These are phyloP conservation scores for Rhipidocladum racemiflorum DNA, from an alignment of 176 grass and related monocot genomes.

Conservation along the genomic window DNA sequence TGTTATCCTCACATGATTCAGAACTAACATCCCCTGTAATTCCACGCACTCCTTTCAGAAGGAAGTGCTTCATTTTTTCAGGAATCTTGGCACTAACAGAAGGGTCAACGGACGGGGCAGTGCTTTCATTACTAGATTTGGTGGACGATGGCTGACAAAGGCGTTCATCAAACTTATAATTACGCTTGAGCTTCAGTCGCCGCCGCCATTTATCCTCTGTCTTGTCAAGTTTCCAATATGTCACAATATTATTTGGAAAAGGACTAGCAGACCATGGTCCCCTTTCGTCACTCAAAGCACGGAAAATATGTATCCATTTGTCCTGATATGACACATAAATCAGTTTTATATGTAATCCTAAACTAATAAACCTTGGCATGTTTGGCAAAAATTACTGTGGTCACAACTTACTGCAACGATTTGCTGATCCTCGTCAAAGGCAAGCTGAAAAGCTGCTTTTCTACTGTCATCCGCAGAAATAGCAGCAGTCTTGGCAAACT, in stretches of 20 bases:
- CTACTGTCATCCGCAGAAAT: slow-evolving; percentile 75
- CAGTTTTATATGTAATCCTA: neutral
- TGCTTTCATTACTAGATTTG: slow-evolving; percentile 49
- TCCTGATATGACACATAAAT: slow-evolving; percentile 55
- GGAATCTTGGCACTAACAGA: slow-evolving; percentile 53
- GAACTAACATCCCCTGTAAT: slow-evolving; percentile 68
- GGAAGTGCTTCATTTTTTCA: slow-evolving; percentile 82
- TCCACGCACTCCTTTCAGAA: slow-evolving; percentile 79
- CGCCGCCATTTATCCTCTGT: slow-evolving; percentile 94
- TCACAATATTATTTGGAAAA: slow-evolving; percentile 75
- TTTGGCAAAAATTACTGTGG: slow-evolving; percentile 23
- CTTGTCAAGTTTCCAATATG: slow-evolving; percentile 92
- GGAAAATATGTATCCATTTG: slow-evolving; percentile 93
- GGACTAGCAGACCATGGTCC: slow-evolving; percentile 90
- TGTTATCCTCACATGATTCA: slow-evolving; percentile 61
- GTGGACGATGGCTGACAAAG: slow-evolving; percentile 65
- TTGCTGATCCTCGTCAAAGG: slow-evolving; percentile 93
- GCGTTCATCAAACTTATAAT: slow-evolving; percentile 87
- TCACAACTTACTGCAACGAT: slow-evolving; percentile 78
- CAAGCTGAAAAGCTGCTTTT: slow-evolving; percentile 77
- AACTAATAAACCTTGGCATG: slow-evolving; percentile 22
- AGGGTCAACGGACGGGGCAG: slow-evolving; percentile 38
- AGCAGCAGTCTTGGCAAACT: slow-evolving; percentile 63
- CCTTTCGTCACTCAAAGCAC: slow-evolving; percentile 86
- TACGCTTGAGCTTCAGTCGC: slow-evolving; percentile 83